phyloP scores from a whole-genome alignment of 2,329 filamentous ascomycete genomes.

The Saccharata proteae region DNA sequence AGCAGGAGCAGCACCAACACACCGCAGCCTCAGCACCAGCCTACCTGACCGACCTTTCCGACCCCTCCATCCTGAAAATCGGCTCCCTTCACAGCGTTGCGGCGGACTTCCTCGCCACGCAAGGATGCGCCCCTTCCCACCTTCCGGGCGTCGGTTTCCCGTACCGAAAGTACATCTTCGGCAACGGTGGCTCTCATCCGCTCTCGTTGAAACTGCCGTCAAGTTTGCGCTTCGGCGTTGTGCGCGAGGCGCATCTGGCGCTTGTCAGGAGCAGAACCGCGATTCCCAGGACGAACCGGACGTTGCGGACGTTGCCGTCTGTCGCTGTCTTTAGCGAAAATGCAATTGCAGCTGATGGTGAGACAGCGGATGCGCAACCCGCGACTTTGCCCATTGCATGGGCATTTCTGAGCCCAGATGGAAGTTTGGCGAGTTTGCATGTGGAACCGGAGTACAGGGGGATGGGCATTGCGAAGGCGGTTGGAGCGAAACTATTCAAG shows the following conservation, averaged over 20 bases:
- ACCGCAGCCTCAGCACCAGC: constrained; percentile 12
- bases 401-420: constrained; percentile 52
- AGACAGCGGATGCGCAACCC: constrained; percentile 29
- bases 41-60: constrained; percentile 16
- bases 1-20: background rate
- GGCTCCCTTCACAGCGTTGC: constrained; percentile 30
- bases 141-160: constrained; percentile 19
- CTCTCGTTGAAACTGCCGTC: constrained; percentile 35
- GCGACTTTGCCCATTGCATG: constrained; percentile 44
- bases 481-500: constrained; percentile 46
- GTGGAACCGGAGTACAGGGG: constrained; percentile 49
- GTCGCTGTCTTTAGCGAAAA: constrained; percentile 26
- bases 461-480: constrained; percentile 49
- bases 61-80: constrained; percentile 29
- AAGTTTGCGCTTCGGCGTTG: constrained; percentile 44
- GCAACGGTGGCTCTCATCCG: constrained; percentile 22
- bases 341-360: background rate
- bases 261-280: constrained; percentile 41
- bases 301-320: constrained; percentile 27
- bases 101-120: constrained; percentile 14
- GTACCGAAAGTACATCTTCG: constrained; percentile 48
- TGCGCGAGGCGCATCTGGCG: constrained; percentile 41
- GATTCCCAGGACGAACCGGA: constrained; percentile 43
- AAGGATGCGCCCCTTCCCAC: constrained; percentile 16
- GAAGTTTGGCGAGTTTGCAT: constrained; percentile 48